Conservation (phyloP, 2,329 filamentous ascomycete species). For the Pyrenophora teres region DNA sequence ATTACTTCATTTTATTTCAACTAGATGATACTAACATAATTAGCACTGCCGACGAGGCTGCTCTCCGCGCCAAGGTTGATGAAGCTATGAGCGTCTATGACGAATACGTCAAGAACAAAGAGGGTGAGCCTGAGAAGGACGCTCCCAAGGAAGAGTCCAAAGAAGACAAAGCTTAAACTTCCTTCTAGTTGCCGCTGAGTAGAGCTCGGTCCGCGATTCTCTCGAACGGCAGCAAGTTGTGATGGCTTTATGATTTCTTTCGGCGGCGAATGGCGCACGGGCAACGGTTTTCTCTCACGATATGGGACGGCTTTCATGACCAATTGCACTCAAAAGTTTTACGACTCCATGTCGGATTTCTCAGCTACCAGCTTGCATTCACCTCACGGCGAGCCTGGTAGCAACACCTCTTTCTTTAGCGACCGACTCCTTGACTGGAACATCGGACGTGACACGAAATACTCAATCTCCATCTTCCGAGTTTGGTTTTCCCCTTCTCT, state of each 20-base stretch:
- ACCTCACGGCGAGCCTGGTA: constrained; percentile 8
- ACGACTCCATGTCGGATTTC: constrained; percentile 32
- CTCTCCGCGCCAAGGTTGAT: constrained; percentile 93
- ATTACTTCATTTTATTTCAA: constrained; percentile 1
- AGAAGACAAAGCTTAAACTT: constrained; percentile 53
- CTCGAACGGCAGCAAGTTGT: constrained; percentile 31
- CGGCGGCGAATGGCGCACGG: constrained; percentile 46
- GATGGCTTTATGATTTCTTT: constrained; percentile 36
- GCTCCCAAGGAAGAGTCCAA: constrained; percentile 51
- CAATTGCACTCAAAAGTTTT: constrained; percentile 46
- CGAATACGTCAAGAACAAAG: constrained; percentile 93
- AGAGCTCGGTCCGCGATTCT: constrained; percentile 36
- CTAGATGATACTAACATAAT: constrained; percentile 34
- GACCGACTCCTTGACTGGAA: constrained; percentile 41
- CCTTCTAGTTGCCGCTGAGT: constrained; percentile 35
- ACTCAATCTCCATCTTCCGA: constrained; percentile 19
- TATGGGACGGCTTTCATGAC: constrained; percentile 40
- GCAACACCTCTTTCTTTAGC: constrained; percentile 20
- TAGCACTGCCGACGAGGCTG: constrained; percentile 86
- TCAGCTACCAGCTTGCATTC: constrained; percentile 11
- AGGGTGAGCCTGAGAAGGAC: constrained; percentile 46
- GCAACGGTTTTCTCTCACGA: constrained; percentile 34
- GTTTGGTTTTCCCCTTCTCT: constrained; percentile 17
- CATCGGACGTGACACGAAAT: constrained; percentile 14
- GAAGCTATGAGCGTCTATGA: constrained; percentile 97